phyloP scores from a whole-genome alignment of 306 rosid genomes.

The Rosa lucieae region DNA sequence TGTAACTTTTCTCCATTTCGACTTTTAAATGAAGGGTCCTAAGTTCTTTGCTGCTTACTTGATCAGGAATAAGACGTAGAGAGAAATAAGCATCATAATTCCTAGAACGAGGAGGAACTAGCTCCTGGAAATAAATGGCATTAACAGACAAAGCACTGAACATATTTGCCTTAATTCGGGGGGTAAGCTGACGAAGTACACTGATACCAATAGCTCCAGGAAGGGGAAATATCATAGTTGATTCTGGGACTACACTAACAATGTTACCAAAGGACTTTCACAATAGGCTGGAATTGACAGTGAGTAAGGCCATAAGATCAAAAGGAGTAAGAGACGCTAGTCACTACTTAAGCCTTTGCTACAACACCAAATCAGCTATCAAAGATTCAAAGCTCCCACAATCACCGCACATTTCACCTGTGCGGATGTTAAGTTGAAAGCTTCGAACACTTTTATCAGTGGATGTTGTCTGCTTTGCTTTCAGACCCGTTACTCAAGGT shows the following conservation, averaged over 20 bases:
- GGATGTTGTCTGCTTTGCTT: too few relatives aligned
- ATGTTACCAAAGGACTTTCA: neutral
- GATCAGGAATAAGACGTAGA: constrained; percentile 61
- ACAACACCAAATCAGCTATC: too few relatives aligned
- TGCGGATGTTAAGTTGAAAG: too few relatives aligned
- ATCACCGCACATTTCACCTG: too few relatives aligned
- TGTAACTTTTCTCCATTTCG: neutral
- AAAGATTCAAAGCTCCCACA: too few relatives aligned
- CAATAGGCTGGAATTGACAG: neutral
- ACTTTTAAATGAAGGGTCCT: constrained; percentile 16
- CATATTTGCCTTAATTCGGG: constrained; percentile 44
- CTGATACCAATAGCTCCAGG: neutral
- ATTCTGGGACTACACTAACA: neutral
- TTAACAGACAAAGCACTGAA: constrained; percentile 25
- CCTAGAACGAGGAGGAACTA: constrained; percentile 87
- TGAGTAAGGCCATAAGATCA: neutral
- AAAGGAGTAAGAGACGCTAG: neutral
- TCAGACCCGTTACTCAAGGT: too few relatives aligned
- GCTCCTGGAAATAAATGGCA: constrained; percentile 74
- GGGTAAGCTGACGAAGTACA: constrained; percentile 50
- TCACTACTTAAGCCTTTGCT: too few relatives aligned
- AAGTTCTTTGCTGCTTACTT: constrained; percentile 23
- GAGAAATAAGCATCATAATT: constrained; percentile 56
- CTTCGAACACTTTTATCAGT: too few relatives aligned
- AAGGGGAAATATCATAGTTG: neutral